Base-by-base conservation (phyloP, 176 grass and related monocot genomes). In the Musa itinerans region DNA sequence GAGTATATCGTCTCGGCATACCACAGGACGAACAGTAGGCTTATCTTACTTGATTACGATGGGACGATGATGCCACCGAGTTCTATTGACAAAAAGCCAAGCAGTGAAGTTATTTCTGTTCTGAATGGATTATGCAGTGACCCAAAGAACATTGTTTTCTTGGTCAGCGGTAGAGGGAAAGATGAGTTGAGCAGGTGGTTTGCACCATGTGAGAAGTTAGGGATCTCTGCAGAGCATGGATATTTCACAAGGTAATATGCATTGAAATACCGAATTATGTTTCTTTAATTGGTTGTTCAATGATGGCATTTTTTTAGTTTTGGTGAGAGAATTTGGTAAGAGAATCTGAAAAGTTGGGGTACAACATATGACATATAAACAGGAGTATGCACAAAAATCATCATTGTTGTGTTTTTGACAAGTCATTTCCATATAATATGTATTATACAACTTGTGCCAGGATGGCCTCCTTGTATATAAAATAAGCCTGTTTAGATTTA, bases 81-180 rank as follows among this genome's bases (percentile, higher is more conserved):
- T 55, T 26, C 57, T 1, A 62, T 24, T 48, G 54, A 72, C 3
- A 81, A 70, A 53, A 73, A 52, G 1, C 86, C 86, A 0, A 72
- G 62, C 1, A 49, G 0, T 10, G 16, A 61, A 15, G 56, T 79
- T 17, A 68, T 81, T 13, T 11, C 14, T 1, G 14, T 85, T 19
- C 50, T 85, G 0, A 63, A 79, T 2, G 17, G 51, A 0, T 51
- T 89, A 34, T 85, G 82, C 22, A 22, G 53, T 0, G 86, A 89
- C 50, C 75, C 71, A 3, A 72, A 52, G 19, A 89, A 89, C 20
- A 50, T 26, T 10, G 86, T 89, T 13, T 85, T 85, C 54, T 2
- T 89, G 54, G 75, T 89, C 65, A 89, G 86, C 29, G 83, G 79
- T 27, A 73, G 79, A 21, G 26, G 86, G 2, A 89, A 82, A 50